phyloP scores from a whole-genome alignment of 768 basidiomycete genomes.

The Xerocomellus intermedius region DNA sequence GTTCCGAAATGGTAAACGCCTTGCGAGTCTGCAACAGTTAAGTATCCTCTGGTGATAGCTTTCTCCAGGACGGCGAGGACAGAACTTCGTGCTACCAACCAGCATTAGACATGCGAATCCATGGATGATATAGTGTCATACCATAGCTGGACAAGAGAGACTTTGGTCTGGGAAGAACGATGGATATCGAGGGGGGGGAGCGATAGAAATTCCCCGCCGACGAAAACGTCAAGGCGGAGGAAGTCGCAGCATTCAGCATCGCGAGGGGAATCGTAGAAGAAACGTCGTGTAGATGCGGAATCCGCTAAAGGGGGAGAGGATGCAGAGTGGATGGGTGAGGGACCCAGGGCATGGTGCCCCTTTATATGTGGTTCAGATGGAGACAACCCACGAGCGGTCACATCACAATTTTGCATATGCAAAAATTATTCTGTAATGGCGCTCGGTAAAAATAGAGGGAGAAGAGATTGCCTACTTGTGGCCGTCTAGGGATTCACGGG shows the following conservation, averaged over 20 bases:
- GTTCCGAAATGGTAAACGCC: constrained; percentile 59
- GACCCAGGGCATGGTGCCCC: constrained; percentile 16
- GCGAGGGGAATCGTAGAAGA: background rate
- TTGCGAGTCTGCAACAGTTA: constrained; percentile 61
- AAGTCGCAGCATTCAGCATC: constrained; percentile 34
- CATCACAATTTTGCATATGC: constrained; percentile 21
- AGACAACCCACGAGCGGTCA: constrained; percentile 25
- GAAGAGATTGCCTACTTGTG: constrained; percentile 32
- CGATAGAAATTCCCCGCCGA: constrained; percentile 35
- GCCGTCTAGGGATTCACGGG: constrained; percentile 35
- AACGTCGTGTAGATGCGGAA: background rate
- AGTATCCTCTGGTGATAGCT: constrained; percentile 56
- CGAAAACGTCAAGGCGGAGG: constrained; percentile 30
- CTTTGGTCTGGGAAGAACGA: constrained; percentile 30
- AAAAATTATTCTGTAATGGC: constrained; percentile 28
- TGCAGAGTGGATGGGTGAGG: constrained; percentile 16
- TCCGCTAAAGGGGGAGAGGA: constrained; percentile 1
- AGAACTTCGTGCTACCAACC: constrained; percentile 51
- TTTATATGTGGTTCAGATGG: constrained; percentile 30
- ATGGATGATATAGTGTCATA: background rate
- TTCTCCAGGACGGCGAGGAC: constrained; percentile 57
- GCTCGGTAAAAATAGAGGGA: constrained; percentile 34
- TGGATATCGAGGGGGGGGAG: constrained; percentile 31
- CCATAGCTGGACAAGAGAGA: constrained; percentile 29
- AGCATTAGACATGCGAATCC: constrained; percentile 3